Evolutionary conservation across 2,329 filamentous ascomycete species (phyloP).

Genomic region (Pseudogymnoascus sp.): DNA sequence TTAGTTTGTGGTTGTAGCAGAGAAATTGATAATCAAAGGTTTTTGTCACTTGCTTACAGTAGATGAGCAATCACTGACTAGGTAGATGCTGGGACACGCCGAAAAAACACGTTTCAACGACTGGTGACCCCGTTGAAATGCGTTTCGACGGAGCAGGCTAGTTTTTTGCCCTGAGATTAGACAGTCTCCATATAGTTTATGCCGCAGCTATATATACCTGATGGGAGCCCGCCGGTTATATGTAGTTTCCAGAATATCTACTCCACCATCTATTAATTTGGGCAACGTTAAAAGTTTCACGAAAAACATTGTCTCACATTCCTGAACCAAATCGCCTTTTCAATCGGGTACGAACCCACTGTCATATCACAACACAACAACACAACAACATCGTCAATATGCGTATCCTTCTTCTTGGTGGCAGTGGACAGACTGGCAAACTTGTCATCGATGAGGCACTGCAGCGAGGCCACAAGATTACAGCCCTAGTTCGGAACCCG

Average conservation of each 20-base stretch:
- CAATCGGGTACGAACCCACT: neutral
- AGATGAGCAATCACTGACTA: neutral
- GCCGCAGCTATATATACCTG: neutral
- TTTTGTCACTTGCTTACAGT: neutral
- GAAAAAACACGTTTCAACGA: neutral
- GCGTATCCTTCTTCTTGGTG: constrained; percentile 37
- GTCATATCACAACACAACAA: neutral
- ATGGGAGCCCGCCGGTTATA: neutral
- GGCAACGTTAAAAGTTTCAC: neutral
- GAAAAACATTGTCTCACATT: neutral
- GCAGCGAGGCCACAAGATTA: constrained; percentile 33
- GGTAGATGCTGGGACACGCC: neutral
- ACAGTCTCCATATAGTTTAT: neutral
- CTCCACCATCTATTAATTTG: neutral
- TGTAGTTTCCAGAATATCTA: neutral
- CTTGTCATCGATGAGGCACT: constrained; percentile 34
- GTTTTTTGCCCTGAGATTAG: neutral
- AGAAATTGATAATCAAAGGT: neutral
- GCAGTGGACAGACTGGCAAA: constrained; percentile 39
- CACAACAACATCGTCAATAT: constrained; percentile 11
- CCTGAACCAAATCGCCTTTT: neutral
- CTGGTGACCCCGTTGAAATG: neutral
- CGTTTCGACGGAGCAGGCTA: neutral
- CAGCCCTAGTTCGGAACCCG: constrained; percentile 38
- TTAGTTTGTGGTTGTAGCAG: neutral